phyloP scores from a whole-genome alignment of 2,329 filamentous ascomycete species.

The Calonectria hongkongensis region DNA sequence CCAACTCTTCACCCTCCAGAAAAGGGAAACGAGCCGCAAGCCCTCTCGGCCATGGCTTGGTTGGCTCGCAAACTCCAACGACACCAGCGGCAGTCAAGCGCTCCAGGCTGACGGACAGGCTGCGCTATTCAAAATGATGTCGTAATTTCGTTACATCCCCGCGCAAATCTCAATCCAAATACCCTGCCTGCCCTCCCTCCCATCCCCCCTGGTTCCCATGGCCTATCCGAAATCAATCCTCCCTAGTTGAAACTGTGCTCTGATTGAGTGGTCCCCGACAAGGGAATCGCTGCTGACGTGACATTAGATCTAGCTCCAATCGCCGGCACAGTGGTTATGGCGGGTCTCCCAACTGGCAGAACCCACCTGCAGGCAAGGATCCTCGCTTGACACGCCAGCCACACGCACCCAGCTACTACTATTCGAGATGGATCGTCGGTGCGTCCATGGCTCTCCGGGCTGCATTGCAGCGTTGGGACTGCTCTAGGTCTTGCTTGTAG shows the following conservation, averaged over 20 bases:
- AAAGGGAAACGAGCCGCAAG: conserved; percentile 15
- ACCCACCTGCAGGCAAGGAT: conserved; percentile 33
- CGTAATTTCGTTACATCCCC: conserved; percentile 36
- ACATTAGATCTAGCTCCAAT: conserved; percentile 46
- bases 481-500: conserved; percentile 20
- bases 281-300: conserved; percentile 32
- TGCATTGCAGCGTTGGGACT: conserved; percentile 21
- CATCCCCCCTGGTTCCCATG: conserved; percentile 20
- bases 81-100: not conserved
- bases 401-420: conserved; percentile 20
- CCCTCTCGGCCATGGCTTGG: conserved; percentile 5
- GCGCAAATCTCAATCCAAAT: conserved; percentile 32
- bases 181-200: conserved; percentile 1
- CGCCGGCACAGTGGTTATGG: conserved; percentile 31
- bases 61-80: conserved; percentile 13
- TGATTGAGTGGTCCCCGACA: conserved; percentile 26
- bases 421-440: conserved; percentile 24
- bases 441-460: conserved; percentile 22
- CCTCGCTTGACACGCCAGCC: conserved; percentile 33
- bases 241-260: conserved; percentile 27
- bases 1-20: not conserved
- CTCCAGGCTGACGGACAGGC: not conserved
- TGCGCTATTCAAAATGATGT: conserved; percentile 19
- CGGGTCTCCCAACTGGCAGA: conserved; percentile 45
- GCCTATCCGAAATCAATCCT: conserved; percentile 26